Percentiles rank a stretch among this genome's conserved stretches.
Evolutionary conservation across 257 asterid genomes (phyloP).

Genomic region (Capsicum pubescens): DNA sequence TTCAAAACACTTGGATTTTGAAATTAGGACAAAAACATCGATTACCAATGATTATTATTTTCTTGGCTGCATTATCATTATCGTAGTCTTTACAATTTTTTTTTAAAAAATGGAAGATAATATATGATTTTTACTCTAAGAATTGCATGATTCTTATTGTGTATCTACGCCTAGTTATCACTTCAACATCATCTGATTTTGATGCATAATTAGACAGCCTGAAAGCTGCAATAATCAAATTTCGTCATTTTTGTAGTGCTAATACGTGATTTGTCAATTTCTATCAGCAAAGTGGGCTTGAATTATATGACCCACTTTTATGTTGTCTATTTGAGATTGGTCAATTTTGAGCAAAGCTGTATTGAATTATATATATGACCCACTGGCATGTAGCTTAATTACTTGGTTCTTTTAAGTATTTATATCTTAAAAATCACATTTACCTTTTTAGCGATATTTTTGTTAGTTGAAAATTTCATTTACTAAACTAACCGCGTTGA

Average conservation of each 20-base stretch:
- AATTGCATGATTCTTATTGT: not conserved
- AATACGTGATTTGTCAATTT: not conserved
- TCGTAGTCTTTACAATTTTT: not conserved
- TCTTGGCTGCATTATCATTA: not conserved
- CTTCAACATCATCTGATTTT: not conserved
- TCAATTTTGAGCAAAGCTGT: not conserved
- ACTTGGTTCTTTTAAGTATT: not conserved
- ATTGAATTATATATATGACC: not conserved
- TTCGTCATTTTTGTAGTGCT: constrained; percentile 12
- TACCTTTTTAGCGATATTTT: too few species aligned
- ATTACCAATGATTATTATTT: not conserved
- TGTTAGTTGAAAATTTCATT: not conserved
- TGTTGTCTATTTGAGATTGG: not conserved
- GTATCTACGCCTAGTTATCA: not conserved
- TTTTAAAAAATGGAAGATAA: not conserved
- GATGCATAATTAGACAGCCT: not conserved
- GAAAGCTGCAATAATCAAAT: not conserved
- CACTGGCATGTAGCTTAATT: not conserved
- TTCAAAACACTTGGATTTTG: not conserved
- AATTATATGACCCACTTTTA: constrained; percentile 3
- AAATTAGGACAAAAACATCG: not conserved
- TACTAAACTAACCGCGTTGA: not conserved
- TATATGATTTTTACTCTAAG: not conserved
- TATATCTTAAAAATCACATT: not conserved
- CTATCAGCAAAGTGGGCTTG: not conserved